Evolutionary conservation across 2,329 filamentous ascomycete species (phyloP), one percentile per base, ranked within the genome.

Genomic region (Ascochyta rabiei): DNA sequence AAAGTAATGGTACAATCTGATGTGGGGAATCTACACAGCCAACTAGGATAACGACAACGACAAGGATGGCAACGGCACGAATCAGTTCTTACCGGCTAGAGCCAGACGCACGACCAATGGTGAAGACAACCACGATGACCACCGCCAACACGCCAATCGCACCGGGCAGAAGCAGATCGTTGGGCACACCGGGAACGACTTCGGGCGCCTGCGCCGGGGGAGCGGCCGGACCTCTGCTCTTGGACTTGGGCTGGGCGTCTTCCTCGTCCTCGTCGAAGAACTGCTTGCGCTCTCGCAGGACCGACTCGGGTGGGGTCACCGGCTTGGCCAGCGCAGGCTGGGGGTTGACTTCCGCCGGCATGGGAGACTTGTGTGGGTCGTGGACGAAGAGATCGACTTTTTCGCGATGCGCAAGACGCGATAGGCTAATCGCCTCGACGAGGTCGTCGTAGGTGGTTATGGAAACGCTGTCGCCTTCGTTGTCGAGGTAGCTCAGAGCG

Each of bases 311-410:
- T 13, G 84, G 82, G 15, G 84, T 84, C 0, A 77, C 74, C 5
- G 80, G 77, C 57, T 80, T 81, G 15, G 77, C 68, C 15, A 81
- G 69, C 4, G 76, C 77, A 18, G 85, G 85, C 56, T 85, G 81
- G 33, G 85, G 85, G 34, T 88, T 82, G 10, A 87, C 75, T 0
- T 85, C 83, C 1, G 84, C 80, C 9, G 86, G 80, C n/a, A 92
- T 83, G 0, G 93, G 90, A n/a, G 93, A 87, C 77, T 95, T 89
- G 60, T 92, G 86, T 0, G 93, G 93, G 67, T 99, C 90, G 73
- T 99, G 95, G 12, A 98, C 93, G 68, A 96, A 98, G 15, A 99
- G 83, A 69, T 99, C 95, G 18, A 99, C 95, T 82, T 99, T 99
- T 65, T 98, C 95, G 40, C 86, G 87, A 64, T 82, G 86, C 40